Evolutionary conservation across 164 flowering plant species (phyloP).

Genomic region (Aristolochia californica): DNA sequence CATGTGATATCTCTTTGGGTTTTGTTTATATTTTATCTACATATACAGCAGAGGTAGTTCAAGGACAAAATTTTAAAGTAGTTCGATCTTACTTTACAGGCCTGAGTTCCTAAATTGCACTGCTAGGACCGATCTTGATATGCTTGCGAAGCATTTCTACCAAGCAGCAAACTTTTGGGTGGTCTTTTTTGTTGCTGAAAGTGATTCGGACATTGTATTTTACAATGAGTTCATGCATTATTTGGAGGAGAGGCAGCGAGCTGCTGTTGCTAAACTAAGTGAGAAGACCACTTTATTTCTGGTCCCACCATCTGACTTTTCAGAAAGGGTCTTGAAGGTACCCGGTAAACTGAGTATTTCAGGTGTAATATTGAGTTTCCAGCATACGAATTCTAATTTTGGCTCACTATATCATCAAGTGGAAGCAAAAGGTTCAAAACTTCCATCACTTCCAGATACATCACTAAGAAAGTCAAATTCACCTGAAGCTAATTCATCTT

Average conservation of each 20-base stretch:
- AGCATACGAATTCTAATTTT: conserved; percentile 35
- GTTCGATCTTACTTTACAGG: conserved; percentile 27
- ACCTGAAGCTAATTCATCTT: conserved; percentile 17
- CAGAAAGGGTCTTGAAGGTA: conserved; percentile 83
- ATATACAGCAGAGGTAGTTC: too few relatives aligned
- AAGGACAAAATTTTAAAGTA: too few relatives aligned
- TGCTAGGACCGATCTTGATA: conserved; percentile 86
- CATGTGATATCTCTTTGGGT: too few relatives aligned
- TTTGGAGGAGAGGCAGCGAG: conserved; percentile 82
- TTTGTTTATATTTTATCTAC: too few relatives aligned
- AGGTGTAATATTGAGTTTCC: conserved; percentile 75
- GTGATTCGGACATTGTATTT: conserved; percentile 66
- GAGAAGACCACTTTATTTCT: conserved; percentile 80
- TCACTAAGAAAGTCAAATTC: conserved; percentile 20
- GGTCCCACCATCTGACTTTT: conserved; percentile 93
- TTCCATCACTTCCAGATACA: conserved; percentile 20
- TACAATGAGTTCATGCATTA: conserved; percentile 90
- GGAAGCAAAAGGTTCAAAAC: conserved; percentile 28
- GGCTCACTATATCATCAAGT: conserved; percentile 29
- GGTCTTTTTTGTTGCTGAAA: conserved; percentile 82
- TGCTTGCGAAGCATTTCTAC: conserved; percentile 94
- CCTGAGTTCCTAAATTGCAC: conserved; percentile 86
- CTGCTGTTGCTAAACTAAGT: conserved; percentile 87
- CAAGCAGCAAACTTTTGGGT: conserved; percentile 75
- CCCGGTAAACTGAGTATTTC: conserved; percentile 89